These are phyloP conservation scores for Bremia lactucae DNA, from an alignment of 352 stramenopile genomes.

Conservation along the genomic window DNA sequence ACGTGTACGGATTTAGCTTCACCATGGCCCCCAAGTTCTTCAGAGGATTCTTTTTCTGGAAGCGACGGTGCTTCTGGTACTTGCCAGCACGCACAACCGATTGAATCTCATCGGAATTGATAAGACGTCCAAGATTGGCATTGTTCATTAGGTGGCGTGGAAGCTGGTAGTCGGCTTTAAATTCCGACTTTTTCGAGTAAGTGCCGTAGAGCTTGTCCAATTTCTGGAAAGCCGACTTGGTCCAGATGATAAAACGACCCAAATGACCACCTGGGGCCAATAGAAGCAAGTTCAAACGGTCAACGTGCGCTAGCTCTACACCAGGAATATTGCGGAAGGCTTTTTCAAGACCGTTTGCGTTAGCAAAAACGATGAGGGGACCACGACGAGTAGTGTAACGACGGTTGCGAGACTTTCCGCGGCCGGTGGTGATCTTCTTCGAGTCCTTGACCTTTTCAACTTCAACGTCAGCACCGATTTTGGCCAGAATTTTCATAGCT, in stretches of 20 bases:
- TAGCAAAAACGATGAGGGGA: conserved; percentile 94
- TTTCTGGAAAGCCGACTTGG: conserved; percentile 94
- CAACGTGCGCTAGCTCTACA: conserved; percentile 95
- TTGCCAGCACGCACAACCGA: conserved; percentile 92
- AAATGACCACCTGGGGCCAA: conserved; percentile 97
- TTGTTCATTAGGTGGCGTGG: conserved; percentile 94
- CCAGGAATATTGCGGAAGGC: conserved; percentile 97
- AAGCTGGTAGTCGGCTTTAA: conserved; percentile 90
- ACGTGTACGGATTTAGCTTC: conserved; percentile 95
- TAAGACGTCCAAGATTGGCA: conserved; percentile 97
- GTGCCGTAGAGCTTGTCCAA: conserved; percentile 95
- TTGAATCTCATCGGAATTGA: conserved; percentile 99
- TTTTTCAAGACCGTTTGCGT: conserved; percentile 89
- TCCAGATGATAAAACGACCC: conserved; percentile 98
- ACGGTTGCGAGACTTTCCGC: conserved; percentile 98
- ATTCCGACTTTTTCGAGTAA: conserved; percentile 81
- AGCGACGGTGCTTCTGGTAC: conserved; percentile 79
- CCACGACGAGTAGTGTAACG: conserved; percentile 92
- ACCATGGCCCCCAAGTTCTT: conserved; percentile 92
- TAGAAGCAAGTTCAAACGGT: conserved; percentile 96
- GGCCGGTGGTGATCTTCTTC: conserved; percentile 95
- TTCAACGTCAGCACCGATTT: conserved; percentile 92
- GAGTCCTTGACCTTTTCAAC: conserved; percentile 96
- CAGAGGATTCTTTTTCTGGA: conserved; percentile 97
- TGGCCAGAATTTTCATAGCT: conserved; percentile 90